Base-by-base conservation (phyloP, 257 asterid species). In the Nicotiana sylvestris region DNA sequence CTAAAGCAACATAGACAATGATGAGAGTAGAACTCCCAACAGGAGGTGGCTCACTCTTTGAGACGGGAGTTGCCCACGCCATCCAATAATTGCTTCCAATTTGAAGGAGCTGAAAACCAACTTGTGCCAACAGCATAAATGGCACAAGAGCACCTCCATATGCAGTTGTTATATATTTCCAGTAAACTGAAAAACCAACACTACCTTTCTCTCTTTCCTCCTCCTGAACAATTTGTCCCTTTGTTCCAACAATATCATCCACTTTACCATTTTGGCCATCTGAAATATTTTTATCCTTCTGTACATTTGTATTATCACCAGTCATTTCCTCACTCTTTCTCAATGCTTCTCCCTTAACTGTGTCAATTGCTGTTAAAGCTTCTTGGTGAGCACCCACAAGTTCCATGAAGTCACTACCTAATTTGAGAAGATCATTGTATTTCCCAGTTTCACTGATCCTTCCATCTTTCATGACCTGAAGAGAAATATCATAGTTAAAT, bases 31-130 rank as follows among this genome's bases (percentile, higher is more conserved):
- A 82, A 84, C 83, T 66, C 11, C 86, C 86, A 65, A 95, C 98
- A 2, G 85, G 94, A 82, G 97, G 86, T 9, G 89, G 76, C 8
- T 81, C 92, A 82, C 84, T 92, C 84, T 87, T 79, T 0, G 99
- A 93, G 51, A 95, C 93, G 0, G 99, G 99, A 51, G 98, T 93
- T 58, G 99, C 99, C 97, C 96, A 95, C 49, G 98, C 95, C 99
- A 95, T 95, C 99, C 97, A 95, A 76, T 94, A 95, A 84, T 94
- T 95, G 95, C 99, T 95, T 66, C 94, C 96, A 33, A 95, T 92
- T 86, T 95, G 98, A 84, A 95, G 92, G 37, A 82, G 17, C 81
- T 94, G 96, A 84, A 94, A 92, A 58, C 92, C 29, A 70, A 87
- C 33, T 81, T 94, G 98, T 51, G 94, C 91, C 72, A 94, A 82